These are phyloP conservation scores for Starmerella apicola DNA, from an alignment of 805 yeast species.

Conservation along the genomic window DNA sequence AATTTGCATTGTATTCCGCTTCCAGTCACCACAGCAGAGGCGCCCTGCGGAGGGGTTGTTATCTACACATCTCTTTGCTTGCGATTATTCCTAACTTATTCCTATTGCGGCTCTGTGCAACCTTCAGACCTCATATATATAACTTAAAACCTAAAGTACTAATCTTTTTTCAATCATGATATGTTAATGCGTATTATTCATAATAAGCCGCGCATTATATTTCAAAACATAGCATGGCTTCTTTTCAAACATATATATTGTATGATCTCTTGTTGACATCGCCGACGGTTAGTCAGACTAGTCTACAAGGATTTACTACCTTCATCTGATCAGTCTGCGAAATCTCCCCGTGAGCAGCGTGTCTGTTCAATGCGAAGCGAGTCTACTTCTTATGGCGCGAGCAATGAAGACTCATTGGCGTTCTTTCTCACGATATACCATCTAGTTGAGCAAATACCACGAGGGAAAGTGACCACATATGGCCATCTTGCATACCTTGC, in stretches of 20 bases:
- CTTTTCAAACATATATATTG: too few species aligned
- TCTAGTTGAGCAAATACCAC: constrained; percentile 42
- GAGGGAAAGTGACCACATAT: constrained; percentile 55
- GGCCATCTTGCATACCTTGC: constrained; percentile 62
- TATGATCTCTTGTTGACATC: too few species aligned
- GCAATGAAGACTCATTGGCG: constrained; percentile 37
- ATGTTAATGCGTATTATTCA: too few species aligned
- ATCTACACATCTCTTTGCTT: neutral
- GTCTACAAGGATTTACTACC: too few species aligned
- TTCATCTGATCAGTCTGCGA: too few species aligned
- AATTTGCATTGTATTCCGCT: too few species aligned
- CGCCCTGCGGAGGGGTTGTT: neutral
- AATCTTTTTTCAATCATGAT: neutral
- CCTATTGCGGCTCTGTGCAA: constrained; percentile 4
- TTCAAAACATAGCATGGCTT: too few species aligned
- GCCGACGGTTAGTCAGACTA: too few species aligned
- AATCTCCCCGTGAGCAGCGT: too few species aligned
- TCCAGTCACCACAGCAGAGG: neutral
- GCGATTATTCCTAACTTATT: constrained; percentile 1
- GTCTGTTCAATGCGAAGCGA: neutral
- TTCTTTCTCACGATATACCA: constrained; percentile 53
- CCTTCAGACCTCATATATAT: constrained; percentile 1
- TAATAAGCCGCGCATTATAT: too few species aligned
- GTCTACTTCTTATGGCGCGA: constrained; percentile 18
- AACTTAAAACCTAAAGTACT: neutral